Evolutionary conservation across 805 yeast genomes (phyloP).

Genomic region (Candida nanaspora): DNA sequence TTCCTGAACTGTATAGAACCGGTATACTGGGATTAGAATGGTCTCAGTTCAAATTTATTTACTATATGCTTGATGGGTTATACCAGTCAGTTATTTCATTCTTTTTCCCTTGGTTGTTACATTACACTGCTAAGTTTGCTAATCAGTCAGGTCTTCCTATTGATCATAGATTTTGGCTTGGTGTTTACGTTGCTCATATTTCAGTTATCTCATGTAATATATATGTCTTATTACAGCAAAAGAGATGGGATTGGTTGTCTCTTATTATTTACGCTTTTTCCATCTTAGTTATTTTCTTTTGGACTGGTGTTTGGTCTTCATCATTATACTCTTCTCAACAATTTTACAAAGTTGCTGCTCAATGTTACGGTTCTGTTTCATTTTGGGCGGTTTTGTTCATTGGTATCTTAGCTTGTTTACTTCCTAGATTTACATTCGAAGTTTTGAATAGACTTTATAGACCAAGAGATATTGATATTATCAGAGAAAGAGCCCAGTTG

Average conservation of each 20-base stretch:
- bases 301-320: conserved; percentile 81
- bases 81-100: conserved; percentile 69
- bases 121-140: conserved; percentile 34
- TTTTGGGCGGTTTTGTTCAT: conserved; percentile 63
- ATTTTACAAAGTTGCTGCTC: conserved; percentile 58
- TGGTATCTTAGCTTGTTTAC: conserved; percentile 44
- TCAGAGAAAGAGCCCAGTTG: conserved; percentile 50
- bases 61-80: conserved; percentile 71
- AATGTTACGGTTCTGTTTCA: conserved; percentile 50
- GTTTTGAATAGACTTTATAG: conserved; percentile 40
- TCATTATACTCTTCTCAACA: conserved; percentile 37
- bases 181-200: conserved; percentile 58
- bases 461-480: conserved; percentile 65
- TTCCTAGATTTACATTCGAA: conserved; percentile 56
- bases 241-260: conserved; percentile 79
- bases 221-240: conserved; percentile 59
- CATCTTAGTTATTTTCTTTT: conserved; percentile 52
- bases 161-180: conserved; percentile 71
- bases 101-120: conserved; percentile 64
- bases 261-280: conserved; percentile 49
- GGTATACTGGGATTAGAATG: conserved; percentile 73
- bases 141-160: conserved; percentile 38
- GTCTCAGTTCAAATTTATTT: conserved; percentile 58
- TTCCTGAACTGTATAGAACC: conserved; percentile 66
- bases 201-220: conserved; percentile 62